Base-by-base conservation (phyloP, 1,284 basidiomycete genomes). In the Phenoliferia sp. region DNA sequence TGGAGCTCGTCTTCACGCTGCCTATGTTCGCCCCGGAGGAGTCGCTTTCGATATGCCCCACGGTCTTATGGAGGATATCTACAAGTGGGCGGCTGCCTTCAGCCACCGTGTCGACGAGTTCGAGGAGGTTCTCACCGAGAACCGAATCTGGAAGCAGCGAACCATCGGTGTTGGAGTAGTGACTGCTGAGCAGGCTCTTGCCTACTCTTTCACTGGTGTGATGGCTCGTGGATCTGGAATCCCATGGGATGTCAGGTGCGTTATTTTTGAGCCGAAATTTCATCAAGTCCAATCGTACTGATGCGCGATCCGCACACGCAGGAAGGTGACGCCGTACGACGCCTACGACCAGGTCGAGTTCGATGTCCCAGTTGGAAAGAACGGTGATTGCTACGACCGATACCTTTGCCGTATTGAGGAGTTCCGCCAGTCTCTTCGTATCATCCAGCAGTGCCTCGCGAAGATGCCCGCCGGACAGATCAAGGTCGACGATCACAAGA, bases 261-360 rank as follows among this genome's bases (percentile, higher is more conserved):
- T 75, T 52, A 26, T 12, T 39, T 3, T 60, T 26, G 3, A 22
- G 17, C 29, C n/a, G n/a, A 3, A 29, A 16, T 39, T 36, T 29
- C 2, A 29, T 55, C 28, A 1, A n/a, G 19, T 4, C 7, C n/a
- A 3, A n/a, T 16, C 26, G 6, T 26, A 33, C 55, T 57, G 31
- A 57, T n/a, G 31, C 22, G 26, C 16, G 28, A 28, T 26, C 44
- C 34, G 31, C 4, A 12, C 29, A 16, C 29, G 34, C 66, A 79
- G 82, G 74, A 98, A 94, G 82, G 87, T 92, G 32, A 84, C 86
- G 33, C 95, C 95, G 29, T 99, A 99, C 79, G 95, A 99, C 79
- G 94, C 94, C 78, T 98, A 99, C 79, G 92, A 92, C 76, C 88
- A 97, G 86, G 94, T 98, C 76, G 95, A 99, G 77, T 98, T 99